phyloP scores from a whole-genome alignment of 1,284 basidiomycete species.

The Cronartium ribicola region DNA sequence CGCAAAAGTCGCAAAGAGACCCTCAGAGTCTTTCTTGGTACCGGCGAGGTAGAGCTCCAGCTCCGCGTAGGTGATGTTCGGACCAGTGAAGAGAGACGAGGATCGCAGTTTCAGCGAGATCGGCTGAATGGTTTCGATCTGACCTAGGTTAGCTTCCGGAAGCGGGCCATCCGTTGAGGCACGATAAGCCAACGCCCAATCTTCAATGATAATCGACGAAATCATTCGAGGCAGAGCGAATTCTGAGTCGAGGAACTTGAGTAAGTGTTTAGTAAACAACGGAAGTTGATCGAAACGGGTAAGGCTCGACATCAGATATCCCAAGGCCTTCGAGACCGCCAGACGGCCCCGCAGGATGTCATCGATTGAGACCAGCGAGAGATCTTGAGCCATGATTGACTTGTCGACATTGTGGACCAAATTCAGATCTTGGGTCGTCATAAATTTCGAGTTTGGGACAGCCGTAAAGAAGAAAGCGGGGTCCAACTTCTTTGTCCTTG shows the following conservation, averaged over 20 bases:
- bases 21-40: slow-evolving; percentile 73
- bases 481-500: slow-evolving; percentile 17
- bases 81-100: slow-evolving; percentile 62
- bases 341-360: slow-evolving; percentile 76
- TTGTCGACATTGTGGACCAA: slow-evolving; percentile 93
- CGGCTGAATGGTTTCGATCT: slow-evolving; percentile 37
- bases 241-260: slow-evolving; percentile 74
- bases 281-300: slow-evolving; percentile 44
- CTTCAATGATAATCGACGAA: slow-evolving; percentile 75
- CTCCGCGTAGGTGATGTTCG: slow-evolving; percentile 82
- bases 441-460: slow-evolving; percentile 49
- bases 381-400: slow-evolving; percentile 86
- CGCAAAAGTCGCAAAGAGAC: slow-evolving; percentile 73
- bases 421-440: slow-evolving; percentile 49
- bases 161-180: slow-evolving; percentile 42
- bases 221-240: slow-evolving; percentile 90
- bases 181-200: slow-evolving; percentile 66
- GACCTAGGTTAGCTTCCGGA: slow-evolving; percentile 32
- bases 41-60: slow-evolving; percentile 77
- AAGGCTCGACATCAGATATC: slow-evolving; percentile 67
- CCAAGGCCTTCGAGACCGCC: slow-evolving; percentile 73
- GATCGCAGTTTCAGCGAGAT: slow-evolving; percentile 56
- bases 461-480: slow-evolving; percentile 26
- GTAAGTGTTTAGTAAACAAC: slow-evolving; percentile 60
- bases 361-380: slow-evolving; percentile 75